Conservation (phyloP, 2,329 filamentous ascomycete genomes). For the Lasiodiplodia citricola region DNA sequence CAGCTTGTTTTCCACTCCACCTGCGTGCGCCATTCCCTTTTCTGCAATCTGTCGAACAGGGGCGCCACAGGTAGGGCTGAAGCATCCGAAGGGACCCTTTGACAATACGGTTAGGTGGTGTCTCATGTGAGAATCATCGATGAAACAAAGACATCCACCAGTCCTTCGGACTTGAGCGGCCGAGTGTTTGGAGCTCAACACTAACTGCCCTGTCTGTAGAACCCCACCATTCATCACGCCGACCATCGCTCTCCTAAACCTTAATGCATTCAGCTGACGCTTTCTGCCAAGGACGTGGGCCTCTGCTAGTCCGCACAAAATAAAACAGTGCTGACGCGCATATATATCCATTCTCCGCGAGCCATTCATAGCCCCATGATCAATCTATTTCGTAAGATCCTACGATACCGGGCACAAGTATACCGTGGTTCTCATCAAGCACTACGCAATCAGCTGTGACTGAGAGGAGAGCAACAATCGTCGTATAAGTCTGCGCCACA, state of each 20-base stretch:
- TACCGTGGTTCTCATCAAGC: too few relatives aligned
- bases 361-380: neutral
- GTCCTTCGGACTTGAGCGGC: neutral
- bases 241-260: neutral
- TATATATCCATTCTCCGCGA: neutral
- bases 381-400: too few relatives aligned
- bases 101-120: neutral
- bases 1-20: too few relatives aligned
- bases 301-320: neutral
- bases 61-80: neutral
- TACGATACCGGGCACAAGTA: too few relatives aligned
- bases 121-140: neutral
- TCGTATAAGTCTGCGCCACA: too few relatives aligned
- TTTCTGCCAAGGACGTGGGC: neutral
- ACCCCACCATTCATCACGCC: neutral
- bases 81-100: neutral
- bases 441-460: too few relatives aligned
- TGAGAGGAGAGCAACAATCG: too few relatives aligned
- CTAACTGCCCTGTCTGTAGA: neutral
- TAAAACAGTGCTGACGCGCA: neutral
- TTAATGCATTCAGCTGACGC: neutral
- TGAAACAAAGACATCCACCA: neutral
- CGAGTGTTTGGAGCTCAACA: neutral
- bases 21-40: neutral
- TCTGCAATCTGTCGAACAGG: neutral